A percentile compares a stretch with the other conserved stretches of the same genome.
Evolutionary conservation across 2,329 filamentous ascomycete genomes (phyloP).

Genomic region (Penicillium brasilianum): DNA sequence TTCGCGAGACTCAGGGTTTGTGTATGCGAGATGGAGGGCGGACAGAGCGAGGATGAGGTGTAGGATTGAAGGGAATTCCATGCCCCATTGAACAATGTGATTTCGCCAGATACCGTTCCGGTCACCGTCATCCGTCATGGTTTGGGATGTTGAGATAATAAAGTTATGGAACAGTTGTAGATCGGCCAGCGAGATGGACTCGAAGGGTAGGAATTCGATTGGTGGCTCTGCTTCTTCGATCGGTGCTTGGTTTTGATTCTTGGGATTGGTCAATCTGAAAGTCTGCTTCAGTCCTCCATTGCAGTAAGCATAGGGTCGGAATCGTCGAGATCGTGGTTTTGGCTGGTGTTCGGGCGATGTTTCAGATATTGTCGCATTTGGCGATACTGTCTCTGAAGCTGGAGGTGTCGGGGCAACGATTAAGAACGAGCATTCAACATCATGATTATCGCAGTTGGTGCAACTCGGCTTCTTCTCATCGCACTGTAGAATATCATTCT

Average conservation of each 20-base stretch:
- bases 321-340: constrained; percentile 20
- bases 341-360: constrained; percentile 4
- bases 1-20: constrained; percentile 25
- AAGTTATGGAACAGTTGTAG: constrained; percentile 42
- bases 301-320: constrained; percentile 25
- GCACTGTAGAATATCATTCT: constrained; percentile 33
- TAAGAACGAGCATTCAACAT: constrained; percentile 35
- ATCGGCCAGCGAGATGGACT: constrained; percentile 35
- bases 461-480: constrained; percentile 42
- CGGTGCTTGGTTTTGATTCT: background rate
- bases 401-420: background rate
- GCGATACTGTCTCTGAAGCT: constrained; percentile 16
- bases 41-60: constrained; percentile 41
- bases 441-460: constrained; percentile 37
- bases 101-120: constrained; percentile 37
- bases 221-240: constrained; percentile 18
- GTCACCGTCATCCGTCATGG: constrained; percentile 30
- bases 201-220: constrained; percentile 23
- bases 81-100: constrained; percentile 39
- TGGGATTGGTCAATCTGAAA: constrained; percentile 13
- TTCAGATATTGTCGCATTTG: background rate
- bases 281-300: constrained; percentile 16
- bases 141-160: constrained; percentile 33
- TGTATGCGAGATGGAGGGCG: constrained; percentile 34
- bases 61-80: constrained; percentile 38